Base-by-base conservation (phyloP, 2,329 filamentous ascomycete species). In the Alternaria sp. region DNA sequence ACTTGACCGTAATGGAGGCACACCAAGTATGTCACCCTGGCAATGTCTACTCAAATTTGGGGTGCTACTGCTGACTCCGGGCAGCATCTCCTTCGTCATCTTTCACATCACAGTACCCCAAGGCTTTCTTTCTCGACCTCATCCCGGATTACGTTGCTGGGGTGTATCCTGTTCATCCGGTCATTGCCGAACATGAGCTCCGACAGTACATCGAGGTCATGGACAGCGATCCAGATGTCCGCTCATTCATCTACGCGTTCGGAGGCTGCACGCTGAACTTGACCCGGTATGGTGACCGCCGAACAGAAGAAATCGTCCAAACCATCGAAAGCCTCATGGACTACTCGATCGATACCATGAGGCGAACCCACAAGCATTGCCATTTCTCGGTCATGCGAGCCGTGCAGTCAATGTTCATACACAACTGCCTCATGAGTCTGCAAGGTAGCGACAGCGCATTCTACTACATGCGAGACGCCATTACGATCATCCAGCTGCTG, bases 341-440 rank as follows among this genome's bases (percentile, higher is more conserved):
- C 52, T 69, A 77, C 59, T 66, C 82, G 65, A 73, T 80, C 72
- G 62, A 78, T 70, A 67, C 76, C 7, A 77, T 80, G 12, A 74
- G 79, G 10, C 79, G 81, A n/a, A 67, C 81, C 2, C 69, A 73
- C 12, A 76, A 78, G 6, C 79, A 81, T n/a, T 77, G 81, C 4
- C 77, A 78, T 2, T 78, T 82, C 11, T 82, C 81, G 0, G 78
- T 85, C 30, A 81, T 83, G 61, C 79, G 82, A 40, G 80, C 84
- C 13, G 83, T 86, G 79, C 84, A 83, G n/a, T 83, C 81, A 43
- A 77, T 87, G 47, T 87, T 86, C 64, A 80, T 86, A 36, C 83
- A 87, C 67, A 86, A 86, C 62, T 84, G 81, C 69, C 79, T 84
- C 43, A 83, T 86, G 81, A 81, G 80, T 4, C 77, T 86, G 36